Evolutionary conservation across 106 monocot species (phyloP).

Genomic region (Vanilla planifolia): DNA sequence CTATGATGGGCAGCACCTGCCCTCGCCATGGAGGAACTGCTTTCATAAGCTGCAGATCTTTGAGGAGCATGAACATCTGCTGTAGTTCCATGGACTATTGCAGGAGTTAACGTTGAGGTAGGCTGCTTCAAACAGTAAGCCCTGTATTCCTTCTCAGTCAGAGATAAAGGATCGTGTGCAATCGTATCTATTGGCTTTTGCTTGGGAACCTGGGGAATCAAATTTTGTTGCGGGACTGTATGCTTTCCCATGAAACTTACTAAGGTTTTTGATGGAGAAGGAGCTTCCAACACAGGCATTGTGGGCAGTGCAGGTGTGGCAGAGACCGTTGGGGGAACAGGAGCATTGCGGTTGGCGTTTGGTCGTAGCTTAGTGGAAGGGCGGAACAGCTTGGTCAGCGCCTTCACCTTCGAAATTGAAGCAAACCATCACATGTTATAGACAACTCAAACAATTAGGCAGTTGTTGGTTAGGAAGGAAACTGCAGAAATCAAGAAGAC

Average conservation of each 20-base stretch:
- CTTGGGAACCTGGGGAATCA: neutral
- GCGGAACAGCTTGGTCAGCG: neutral
- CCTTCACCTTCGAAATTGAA: slow-evolving; percentile 1
- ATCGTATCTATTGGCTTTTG: neutral
- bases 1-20: neutral
- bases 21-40: neutral
- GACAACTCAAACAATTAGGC: too few relatives aligned
- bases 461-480: too few relatives aligned
- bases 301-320: neutral
- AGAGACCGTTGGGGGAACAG: neutral
- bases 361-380: neutral
- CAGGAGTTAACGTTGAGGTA: neutral
- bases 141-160: neutral
- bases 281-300: neutral
- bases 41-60: neutral
- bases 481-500: too few relatives aligned
- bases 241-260: too few relatives aligned
- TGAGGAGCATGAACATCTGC: neutral
- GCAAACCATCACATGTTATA: neutral
- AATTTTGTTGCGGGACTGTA: neutral
- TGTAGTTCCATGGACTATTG: neutral
- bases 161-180: neutral
- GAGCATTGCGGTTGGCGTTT: neutral
- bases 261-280: too few relatives aligned
- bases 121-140: neutral